Percentiles rank a stretch among this genome's conserved stretches.
phyloP scores from a whole-genome alignment of 306 rosid genomes.

The Mucuna pruriens region DNA sequence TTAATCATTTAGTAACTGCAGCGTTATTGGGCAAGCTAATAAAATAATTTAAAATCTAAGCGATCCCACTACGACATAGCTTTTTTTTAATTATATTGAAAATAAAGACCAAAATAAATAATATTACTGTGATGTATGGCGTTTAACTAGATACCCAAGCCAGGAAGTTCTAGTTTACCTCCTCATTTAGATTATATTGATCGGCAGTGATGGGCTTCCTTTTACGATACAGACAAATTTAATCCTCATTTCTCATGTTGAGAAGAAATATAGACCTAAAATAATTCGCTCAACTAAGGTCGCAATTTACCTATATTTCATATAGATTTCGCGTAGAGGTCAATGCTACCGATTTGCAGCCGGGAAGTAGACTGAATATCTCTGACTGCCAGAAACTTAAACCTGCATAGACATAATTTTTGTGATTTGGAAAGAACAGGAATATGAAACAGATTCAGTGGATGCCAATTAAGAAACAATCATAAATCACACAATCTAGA shows the following conservation, averaged over 20 bases:
- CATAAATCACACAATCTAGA: neutral
- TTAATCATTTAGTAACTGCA: neutral
- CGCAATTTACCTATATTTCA: conserved; percentile 20
- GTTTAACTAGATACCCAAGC: neutral
- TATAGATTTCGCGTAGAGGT: conserved; percentile 58
- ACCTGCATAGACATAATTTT: conserved; percentile 52
- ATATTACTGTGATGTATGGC: neutral
- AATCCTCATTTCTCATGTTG: neutral
- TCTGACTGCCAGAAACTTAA: conserved; percentile 71
- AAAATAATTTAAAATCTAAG: neutral
- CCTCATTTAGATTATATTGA: neutral
- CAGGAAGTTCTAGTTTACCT: neutral
- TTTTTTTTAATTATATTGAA: neutral
- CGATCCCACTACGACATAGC: neutral
- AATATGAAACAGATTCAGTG: neutral
- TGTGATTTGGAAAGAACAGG: conserved; percentile 20
- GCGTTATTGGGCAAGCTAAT: neutral
- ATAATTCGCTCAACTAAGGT: neutral
- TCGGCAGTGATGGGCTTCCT: neutral
- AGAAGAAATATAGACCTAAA: neutral
- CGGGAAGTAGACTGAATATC: conserved; percentile 65
- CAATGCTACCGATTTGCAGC: conserved; percentile 88
- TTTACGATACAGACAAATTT: neutral
- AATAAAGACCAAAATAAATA: neutral
- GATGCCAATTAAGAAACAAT: neutral